Evolutionary conservation across 805 yeast genomes (phyloP).

Genomic region (Saccharomycopsis schoenii): DNA sequence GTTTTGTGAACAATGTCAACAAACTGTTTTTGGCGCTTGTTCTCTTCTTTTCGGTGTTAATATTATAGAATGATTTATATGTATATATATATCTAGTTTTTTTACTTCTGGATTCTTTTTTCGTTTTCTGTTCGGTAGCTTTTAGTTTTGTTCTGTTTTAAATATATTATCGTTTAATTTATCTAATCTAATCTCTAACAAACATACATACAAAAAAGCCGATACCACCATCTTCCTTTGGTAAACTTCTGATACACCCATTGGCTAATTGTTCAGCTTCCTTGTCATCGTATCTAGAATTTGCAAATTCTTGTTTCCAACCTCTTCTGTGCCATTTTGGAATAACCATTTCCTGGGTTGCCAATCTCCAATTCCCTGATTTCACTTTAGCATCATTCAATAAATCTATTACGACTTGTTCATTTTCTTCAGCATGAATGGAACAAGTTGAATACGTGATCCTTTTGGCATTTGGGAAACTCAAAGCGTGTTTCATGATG

Average conservation of each 20-base stretch:
- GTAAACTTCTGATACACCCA: slow-evolving; percentile 78
- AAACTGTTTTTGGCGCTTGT: neutral
- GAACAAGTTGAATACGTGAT: slow-evolving; percentile 96
- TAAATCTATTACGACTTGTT: slow-evolving; percentile 76
- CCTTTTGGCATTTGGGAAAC: slow-evolving; percentile 64
- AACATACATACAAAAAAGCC: slow-evolving; percentile 96
- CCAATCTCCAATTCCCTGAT: slow-evolving; percentile 65
- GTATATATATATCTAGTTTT: neutral
- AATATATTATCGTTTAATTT: neutral
- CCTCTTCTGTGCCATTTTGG: slow-evolving; percentile 90
- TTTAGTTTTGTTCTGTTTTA: neutral
- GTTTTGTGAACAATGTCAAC: neutral
- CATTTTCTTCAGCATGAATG: slow-evolving; percentile 88
- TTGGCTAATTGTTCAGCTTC: slow-evolving; percentile 55
- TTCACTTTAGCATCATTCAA: slow-evolving; percentile 57
- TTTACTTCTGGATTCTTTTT: neutral
- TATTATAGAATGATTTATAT: neutral
- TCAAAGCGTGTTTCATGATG: slow-evolving; percentile 81
- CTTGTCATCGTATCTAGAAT: slow-evolving; percentile 33
- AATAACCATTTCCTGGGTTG: slow-evolving; percentile 51
- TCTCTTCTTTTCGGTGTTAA: neutral
- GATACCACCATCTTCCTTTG: slow-evolving; percentile 93
- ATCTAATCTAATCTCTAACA: slow-evolving; percentile 32
- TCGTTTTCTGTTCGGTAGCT: neutral
- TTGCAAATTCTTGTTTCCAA: slow-evolving; percentile 50